These are phyloP conservation scores for Ogataea parapolymorpha DNA, from an alignment of 805 yeast species.

Conservation along the genomic window DNA sequence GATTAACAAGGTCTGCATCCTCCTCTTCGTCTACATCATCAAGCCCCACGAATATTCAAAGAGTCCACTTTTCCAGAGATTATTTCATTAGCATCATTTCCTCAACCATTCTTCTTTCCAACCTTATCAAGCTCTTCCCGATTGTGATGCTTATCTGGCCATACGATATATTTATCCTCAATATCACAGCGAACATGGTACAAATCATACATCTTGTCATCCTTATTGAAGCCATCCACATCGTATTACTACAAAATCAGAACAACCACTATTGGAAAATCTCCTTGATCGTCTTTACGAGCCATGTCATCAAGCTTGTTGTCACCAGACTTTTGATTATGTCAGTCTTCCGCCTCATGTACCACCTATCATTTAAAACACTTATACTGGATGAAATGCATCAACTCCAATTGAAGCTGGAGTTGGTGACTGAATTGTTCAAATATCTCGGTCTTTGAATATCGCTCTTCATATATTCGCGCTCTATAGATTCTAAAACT, in stretches of 20 bases:
- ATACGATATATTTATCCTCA: conserved; percentile 70
- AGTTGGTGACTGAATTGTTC: conserved; percentile 23
- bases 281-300: conserved; percentile 22
- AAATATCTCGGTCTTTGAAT: conserved; percentile 7
- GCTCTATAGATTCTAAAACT: conserved; percentile 15
- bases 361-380: conserved; percentile 18
- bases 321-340: conserved; percentile 21
- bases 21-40: conserved; percentile 14
- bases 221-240: conserved; percentile 32
- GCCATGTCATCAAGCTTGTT: conserved; percentile 23
- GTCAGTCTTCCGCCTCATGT: conserved; percentile 20
- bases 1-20: conserved; percentile 5
- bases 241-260: conserved; percentile 26
- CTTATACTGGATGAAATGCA: conserved; percentile 26
- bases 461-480: conserved; percentile 3
- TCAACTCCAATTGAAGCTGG: conserved; percentile 22
- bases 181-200: conserved; percentile 32
- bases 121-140: conserved; percentile 81
- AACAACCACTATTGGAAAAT: conserved; percentile 31
- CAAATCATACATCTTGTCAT: conserved; percentile 31
- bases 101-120: conserved; percentile 69
- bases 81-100: conserved; percentile 44
- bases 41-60: conserved; percentile 9
- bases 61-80: conserved; percentile 35
- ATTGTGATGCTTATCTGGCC: conserved; percentile 96